Evolutionary conservation across 148 eudicot genomes (phyloP), one percentile per base, ranked within the genome.

Genomic region (Persicaria maculosa): DNA sequence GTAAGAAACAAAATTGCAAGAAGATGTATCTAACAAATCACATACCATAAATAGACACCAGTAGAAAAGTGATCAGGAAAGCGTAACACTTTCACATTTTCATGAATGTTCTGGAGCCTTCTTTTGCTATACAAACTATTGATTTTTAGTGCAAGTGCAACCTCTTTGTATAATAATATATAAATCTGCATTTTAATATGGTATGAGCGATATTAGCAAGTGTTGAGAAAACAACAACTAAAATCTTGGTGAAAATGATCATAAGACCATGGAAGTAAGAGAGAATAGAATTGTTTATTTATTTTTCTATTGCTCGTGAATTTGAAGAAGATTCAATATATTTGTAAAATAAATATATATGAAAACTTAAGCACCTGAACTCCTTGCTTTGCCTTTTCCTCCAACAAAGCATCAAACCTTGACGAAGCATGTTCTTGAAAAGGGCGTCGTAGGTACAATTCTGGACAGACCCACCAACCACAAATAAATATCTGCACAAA

Each of bases 401-500:
- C 98, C 79, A 93, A 86, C 75, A 93, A 77, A 84, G 91, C 88
- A 86, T 93, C 98, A 75, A 93, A 87, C 72, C 98, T 81, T 54
- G 93, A 87, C 72, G 97, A 85, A 70, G 93, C 85, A 85, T 84
- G 77, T 70, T 82, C 84, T 67, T 82, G 83, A 80, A 89, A 93
- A 70, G 98, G 98, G 48, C 98, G 94, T 68, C 88, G 85, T 46
- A 91, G 81, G 79, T 89, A 93, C 70, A 93, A 81, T 80, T 93
- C 98, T 76, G 98, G 98, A 85, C 98, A 93, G 77, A 93, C 79
- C 98, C 98, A 93, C 98, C 98, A 93, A 74, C 97, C 98, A 86
- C 97, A 93, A 64, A 93, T 93, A 86, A 83, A 93, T 74, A 93
- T 89, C 98, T 93, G 95, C 86, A 83, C 55, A 48, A 31, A 31